Evolutionary conservation across 1,139 yeast genomes (phyloP), one percentile per base, ranked within the genome.

Genomic region (Lodderomyces orthopsilosis): DNA sequence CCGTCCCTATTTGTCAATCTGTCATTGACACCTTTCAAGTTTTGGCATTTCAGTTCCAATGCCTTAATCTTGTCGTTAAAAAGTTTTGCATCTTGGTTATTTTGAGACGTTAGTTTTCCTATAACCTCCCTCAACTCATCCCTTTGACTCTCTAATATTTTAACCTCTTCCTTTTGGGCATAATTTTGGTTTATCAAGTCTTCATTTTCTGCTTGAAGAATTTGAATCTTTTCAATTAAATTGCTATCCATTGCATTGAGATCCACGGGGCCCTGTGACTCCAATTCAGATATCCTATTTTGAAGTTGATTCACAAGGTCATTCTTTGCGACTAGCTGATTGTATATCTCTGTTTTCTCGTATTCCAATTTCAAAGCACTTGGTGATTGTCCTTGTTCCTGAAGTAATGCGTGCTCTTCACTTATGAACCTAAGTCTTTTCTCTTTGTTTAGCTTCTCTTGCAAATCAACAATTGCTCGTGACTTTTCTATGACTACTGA

Each of bases 341-440:
- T 60, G 54, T 75, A 70, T 42, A 81, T 55, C 43, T 76, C 79
- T 8, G 80, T 73, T 51, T 81, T 79, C 46, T 79, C 82, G 51
- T 78, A 76, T 41, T 77, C 75, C 48, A 83, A 57, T 44, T 81
- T 81, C 27, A 81, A 65, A 1, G 81, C 66, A 41, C 81, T 76
- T 23, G 87, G 79, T 9, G 65, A 61, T 40, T 68, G 70, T 2
- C 83, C 83, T 48, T 75, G 70, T 51, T 82, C 86, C 50, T 70
- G 58, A 30, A 81, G 58, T 40, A 82, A 58, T 0, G 81, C 80
- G 54, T 81, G 85, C 49, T 84, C 90, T 56, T 85, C 93, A 35
- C 88, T 81, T 14, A 83, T 76, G 50, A 76, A 81, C 42, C 93
- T 62, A 46, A 80, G 73, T 51, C 80, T 66, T 49, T 91, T 70